Evolutionary conservation across 768 basidiomycete species (phyloP).

Genomic region (Nidularia pulvinata): DNA sequence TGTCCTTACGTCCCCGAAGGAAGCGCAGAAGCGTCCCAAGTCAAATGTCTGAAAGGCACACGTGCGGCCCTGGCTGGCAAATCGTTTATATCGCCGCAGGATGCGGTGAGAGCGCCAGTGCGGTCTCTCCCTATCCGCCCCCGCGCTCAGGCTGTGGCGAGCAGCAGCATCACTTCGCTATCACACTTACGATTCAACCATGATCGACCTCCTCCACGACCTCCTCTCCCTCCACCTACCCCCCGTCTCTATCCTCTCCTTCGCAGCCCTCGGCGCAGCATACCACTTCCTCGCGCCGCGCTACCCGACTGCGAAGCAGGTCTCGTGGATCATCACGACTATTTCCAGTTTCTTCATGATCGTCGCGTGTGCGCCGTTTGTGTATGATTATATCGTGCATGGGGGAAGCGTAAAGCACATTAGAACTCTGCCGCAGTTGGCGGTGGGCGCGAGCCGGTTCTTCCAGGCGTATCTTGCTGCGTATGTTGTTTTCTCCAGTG

Average conservation of each 20-base stretch:
- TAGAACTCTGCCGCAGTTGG: slow-evolving; percentile 3
- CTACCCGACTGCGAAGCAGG: slow-evolving; percentile 35
- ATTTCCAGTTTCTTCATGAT: slow-evolving; percentile 29
- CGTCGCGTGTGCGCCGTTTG: slow-evolving; percentile 31
- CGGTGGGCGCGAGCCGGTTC: slow-evolving; percentile 6
- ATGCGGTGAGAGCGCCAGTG: too few relatives aligned
- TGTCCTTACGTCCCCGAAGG: too few relatives aligned
- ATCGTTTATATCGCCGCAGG: too few relatives aligned
- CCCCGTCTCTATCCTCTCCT: slow-evolving; percentile 5
- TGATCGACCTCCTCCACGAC: neutral
- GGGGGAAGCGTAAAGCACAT: slow-evolving; percentile 9
- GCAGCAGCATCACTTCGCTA: too few relatives aligned
- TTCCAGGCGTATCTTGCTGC: slow-evolving; percentile 13
- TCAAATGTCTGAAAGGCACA: too few relatives aligned
- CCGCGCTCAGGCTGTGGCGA: too few relatives aligned
- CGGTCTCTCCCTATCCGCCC: too few relatives aligned
- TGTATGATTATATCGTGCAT: slow-evolving; percentile 9
- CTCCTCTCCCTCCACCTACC: neutral
- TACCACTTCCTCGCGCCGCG: slow-evolving; percentile 25
- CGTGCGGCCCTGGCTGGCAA: too few relatives aligned
- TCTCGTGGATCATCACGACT: slow-evolving; percentile 46
- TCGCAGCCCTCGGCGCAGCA: slow-evolving; percentile 10
- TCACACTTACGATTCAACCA: neutral
- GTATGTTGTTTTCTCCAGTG: neutral
- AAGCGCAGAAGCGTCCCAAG: too few relatives aligned